Evolutionary conservation across 371 early-diverging fungal species (phyloP).

Genomic region (Rhizopus delemar): DNA sequence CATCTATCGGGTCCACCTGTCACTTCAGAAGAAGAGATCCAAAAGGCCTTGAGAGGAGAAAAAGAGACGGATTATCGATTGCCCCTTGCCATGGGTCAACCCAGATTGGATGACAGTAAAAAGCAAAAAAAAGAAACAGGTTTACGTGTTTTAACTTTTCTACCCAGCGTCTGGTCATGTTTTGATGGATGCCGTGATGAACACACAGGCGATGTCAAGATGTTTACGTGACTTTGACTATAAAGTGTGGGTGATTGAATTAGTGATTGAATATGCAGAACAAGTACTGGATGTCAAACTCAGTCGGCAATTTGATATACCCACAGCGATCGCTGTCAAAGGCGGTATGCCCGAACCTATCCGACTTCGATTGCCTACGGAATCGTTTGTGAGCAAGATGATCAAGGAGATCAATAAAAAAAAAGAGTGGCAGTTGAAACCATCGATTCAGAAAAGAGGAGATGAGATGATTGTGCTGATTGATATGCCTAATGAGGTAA

Average conservation of each 20-base stretch:
- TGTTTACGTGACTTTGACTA: constrained; percentile 60
- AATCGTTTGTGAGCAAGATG: not conserved
- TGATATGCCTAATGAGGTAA: constrained; percentile 1
- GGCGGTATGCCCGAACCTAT: constrained; percentile 58
- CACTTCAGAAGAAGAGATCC: constrained; percentile 63
- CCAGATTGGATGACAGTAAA: constrained; percentile 23
- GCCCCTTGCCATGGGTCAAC: constrained; percentile 62
- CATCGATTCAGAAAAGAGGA: not conserved
- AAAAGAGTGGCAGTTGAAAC: constrained; percentile 1
- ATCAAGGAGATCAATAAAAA: not conserved
- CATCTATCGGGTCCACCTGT: constrained; percentile 69
- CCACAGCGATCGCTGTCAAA: constrained; percentile 62
- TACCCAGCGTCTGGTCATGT: not conserved
- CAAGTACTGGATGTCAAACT: constrained; percentile 50
- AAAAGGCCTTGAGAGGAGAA: constrained; percentile 62
- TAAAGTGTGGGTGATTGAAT: constrained; percentile 65
- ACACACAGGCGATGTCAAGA: constrained; percentile 59
- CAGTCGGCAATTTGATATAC: constrained; percentile 65
- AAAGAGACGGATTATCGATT: constrained; percentile 64
- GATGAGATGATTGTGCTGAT: constrained; percentile 1
- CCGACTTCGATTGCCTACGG: constrained; percentile 51
- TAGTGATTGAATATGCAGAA: constrained; percentile 70
- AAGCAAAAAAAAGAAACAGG: not conserved
- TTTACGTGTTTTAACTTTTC: not conserved
- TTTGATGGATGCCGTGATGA: constrained; percentile 70